These are phyloP conservation scores for Melocanna baccifera DNA, from an alignment of 176 grass and related monocot species.

Conservation along the genomic window DNA sequence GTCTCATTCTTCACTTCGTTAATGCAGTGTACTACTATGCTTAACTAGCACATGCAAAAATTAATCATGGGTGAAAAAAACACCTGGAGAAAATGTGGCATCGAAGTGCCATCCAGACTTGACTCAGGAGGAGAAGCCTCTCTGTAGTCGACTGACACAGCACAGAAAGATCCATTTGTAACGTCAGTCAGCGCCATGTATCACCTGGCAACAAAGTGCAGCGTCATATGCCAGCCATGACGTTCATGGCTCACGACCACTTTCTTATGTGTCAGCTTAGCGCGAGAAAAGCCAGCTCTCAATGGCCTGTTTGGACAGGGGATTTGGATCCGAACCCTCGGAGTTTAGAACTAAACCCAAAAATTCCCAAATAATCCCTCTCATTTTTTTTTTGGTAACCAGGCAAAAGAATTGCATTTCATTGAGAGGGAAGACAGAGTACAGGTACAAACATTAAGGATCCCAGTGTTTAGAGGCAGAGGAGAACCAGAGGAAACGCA, in stretches of 20 bases:
- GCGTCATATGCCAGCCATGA: background rate
- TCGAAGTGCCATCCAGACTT: background rate
- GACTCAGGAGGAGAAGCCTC: slow-evolving; percentile 6
- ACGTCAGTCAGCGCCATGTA: background rate
- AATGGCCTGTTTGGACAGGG: background rate
- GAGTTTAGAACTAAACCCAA: background rate
- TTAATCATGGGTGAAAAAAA: background rate
- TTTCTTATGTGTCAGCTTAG: background rate
- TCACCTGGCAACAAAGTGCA: slow-evolving; percentile 1
- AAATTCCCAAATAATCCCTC: background rate
- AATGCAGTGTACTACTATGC: background rate
- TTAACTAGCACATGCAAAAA: background rate
- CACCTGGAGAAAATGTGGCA: background rate
- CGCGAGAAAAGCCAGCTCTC: background rate
- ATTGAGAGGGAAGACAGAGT: no score
- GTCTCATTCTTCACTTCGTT: background rate
- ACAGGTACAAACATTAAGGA: no score
- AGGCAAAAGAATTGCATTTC: no score
- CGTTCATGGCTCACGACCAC: background rate
- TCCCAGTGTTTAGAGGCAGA: no score
- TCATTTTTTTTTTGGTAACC: no score
- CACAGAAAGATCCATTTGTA: slow-evolving; percentile 24
- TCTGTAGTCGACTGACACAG: slow-evolving; percentile 19
- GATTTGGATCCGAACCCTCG: background rate
- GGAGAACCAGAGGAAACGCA: no score